These are phyloP conservation scores for Penicillium sp. DNA, from an alignment of 2,329 filamentous ascomycete species.

Conservation along the genomic window DNA sequence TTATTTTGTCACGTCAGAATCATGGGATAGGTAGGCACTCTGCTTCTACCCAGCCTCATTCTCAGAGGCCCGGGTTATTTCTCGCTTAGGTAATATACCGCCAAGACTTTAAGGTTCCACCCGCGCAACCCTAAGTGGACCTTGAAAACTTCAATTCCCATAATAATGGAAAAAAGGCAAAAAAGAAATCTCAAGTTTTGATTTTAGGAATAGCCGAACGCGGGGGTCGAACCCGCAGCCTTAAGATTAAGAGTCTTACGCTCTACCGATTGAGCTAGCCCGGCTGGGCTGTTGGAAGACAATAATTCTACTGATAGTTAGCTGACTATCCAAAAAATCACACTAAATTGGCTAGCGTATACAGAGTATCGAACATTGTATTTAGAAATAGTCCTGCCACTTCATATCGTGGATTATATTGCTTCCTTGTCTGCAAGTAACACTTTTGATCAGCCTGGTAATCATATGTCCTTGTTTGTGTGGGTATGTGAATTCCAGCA, in stretches of 20 bases:
- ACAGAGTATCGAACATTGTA: neutral
- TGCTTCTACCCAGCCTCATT: no score
- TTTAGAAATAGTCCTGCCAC: neutral
- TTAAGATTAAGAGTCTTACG: constrained; percentile 51
- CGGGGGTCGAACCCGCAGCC: constrained; percentile 45
- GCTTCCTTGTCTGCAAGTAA: neutral
- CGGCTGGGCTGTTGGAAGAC: constrained; percentile 24
- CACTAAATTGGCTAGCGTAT: neutral
- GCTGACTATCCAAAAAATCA: neutral
- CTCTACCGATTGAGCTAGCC: constrained; percentile 52
- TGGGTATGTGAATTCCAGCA: no score
- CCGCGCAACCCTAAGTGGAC: neutral
- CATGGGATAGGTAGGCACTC: no score
- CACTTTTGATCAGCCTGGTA: no score
- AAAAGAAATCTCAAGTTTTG: constrained; percentile 10
- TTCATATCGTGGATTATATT: neutral
- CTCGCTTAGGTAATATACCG: neutral
- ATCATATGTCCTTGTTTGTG: no score
- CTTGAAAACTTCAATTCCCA: neutral
- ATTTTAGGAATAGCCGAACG: constrained; percentile 37
- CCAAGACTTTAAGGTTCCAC: neutral
- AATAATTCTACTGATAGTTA: neutral
- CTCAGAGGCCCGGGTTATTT: neutral
- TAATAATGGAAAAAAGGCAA: neutral
- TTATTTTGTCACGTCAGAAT: no score